Evolutionary conservation across 2,329 filamentous ascomycete genomes (phyloP), one percentile per base, ranked within the genome.

Genomic region (Paraphoma sp.): DNA sequence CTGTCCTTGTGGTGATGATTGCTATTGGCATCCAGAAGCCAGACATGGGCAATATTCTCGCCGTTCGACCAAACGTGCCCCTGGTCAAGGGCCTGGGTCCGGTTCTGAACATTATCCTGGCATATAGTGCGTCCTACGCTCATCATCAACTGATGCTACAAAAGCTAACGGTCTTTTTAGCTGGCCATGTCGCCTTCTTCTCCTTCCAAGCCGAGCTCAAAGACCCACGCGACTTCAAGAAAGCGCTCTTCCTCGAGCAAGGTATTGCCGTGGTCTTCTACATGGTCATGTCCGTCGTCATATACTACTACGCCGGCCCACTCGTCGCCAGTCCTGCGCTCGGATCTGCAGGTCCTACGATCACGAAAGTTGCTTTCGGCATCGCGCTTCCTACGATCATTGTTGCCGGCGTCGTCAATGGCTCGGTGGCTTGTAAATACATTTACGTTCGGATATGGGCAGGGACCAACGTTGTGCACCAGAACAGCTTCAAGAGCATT

Each of bases 311-410:
- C 65, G 86, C 84, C 5, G 89, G 89, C 0, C 77, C 80, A 0
- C 74, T 80, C 9, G 87, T 92, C 1, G 80, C 82, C 1, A 87
- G 86, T 1, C 89, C 89, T 0, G 89, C 89, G 0, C 81, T 92
- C 1, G 85, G 87, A 7, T 89, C 87, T 0, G 84, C 88, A 7
- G 81, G 82, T 3, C 71, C 71, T 1, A 67, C 82, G 0, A 76
- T 91, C 45, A 81, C 84, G 18, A 90, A 90, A 68, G 77, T 89
- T 10, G 87, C 88, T 11, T 91, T 87, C 76, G 88, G 87, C 23
- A 79, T 91, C 56, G 89, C 89, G 0, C 80, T 89, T 2, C 88
- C 88, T 12, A 91, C 89, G 2, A 91, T 91, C 55, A 79, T 91
- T 46, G 85, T 92, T 48, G 87, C 88, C 0, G 89, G 89, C 51